These are phyloP conservation scores for Aspergillus wentii DNA, from an alignment of 495 filamentous ascomycete species.

Conservation along the genomic window DNA sequence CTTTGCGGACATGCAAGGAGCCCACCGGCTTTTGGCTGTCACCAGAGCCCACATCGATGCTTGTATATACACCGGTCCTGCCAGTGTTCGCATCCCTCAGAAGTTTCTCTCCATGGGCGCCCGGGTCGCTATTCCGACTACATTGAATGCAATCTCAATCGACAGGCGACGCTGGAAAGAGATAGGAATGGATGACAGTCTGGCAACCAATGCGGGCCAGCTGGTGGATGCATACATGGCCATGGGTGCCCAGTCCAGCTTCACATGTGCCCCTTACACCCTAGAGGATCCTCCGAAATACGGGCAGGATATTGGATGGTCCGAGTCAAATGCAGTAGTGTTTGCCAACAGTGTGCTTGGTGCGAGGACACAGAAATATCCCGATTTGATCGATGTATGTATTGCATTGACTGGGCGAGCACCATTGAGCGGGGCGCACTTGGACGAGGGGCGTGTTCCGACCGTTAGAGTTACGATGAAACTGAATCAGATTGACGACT, in stretches of 20 bases:
- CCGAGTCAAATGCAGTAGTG: slow-evolving; percentile 30
- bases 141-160: slow-evolving; percentile 29
- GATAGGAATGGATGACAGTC: slow-evolving; percentile 13
- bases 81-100: slow-evolving; percentile 16
- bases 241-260: slow-evolving; percentile 26
- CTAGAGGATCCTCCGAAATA: slow-evolving; percentile 16
- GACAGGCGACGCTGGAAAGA: slow-evolving; percentile 20
- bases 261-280: slow-evolving; percentile 29
- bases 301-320: slow-evolving; percentile 23
- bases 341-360: slow-evolving; percentile 29
- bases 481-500: slow-evolving; percentile 11
- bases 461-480: slow-evolving; percentile 1
- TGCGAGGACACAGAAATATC: slow-evolving; percentile 26
- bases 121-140: slow-evolving; percentile 19
- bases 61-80: slow-evolving; percentile 30
- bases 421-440: slow-evolving; percentile 12
- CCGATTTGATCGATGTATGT: slow-evolving; percentile 26
- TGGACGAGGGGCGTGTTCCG: slow-evolving; percentile 9
- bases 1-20: slow-evolving; percentile 14
- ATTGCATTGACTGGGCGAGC: slow-evolving; percentile 27
- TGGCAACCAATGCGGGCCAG: slow-evolving; percentile 11
- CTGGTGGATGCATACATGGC: slow-evolving; percentile 19
- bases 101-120: slow-evolving; percentile 15
- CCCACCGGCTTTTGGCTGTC: slow-evolving; percentile 15
- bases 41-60: slow-evolving; percentile 27